Base-by-base conservation (phyloP, 805 yeast genomes). In the Candida koratica region DNA sequence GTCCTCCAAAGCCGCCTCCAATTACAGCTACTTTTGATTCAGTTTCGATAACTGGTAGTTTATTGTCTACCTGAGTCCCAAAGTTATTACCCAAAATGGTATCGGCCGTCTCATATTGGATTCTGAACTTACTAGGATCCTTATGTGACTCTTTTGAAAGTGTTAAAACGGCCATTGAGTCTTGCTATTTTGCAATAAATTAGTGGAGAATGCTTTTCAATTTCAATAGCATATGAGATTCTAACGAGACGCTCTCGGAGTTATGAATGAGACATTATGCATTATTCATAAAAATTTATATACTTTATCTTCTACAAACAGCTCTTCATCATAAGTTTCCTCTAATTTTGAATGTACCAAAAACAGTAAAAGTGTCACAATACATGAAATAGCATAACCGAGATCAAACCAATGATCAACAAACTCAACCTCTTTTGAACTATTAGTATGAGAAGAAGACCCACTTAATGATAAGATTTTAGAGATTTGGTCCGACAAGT, bases 371-470 rank as follows among this genome's bases (percentile, higher is more conserved):
- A 36, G 31, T 3, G 75, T 64, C 1, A 51, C 41, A 3, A 67
- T 43, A 44, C 73, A 61, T 8, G 75, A 56, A 5, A 67, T 26
- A 9, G 66, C 74, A 54, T 72, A 75, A 28, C 74, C 67, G 49
- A 69, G 61, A 44, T 73, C 78, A 43, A 72, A 75, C 75, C 76
- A 71, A 14, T 54, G 52, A 41, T 73, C 78, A 14, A 74, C 64
- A 45, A 71, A 72, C 17, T 58, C 61, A n/a, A 67, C 66, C 44
- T 69, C 71, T 33, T 44, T 58, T 19, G 48, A 42, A 5, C 49
- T 46, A 24, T 47, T 25, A 17, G 47, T 41, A 13, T 49, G 31
- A 17, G 50, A 42, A n/a, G 38, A 42, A 3, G 57, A 48, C 4
- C 66, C 66, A 9, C 66, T 49, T 16, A 67, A 49, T 7, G 69